phyloP scores from a whole-genome alignment of 805 yeast species.

The Candida oleophila region DNA sequence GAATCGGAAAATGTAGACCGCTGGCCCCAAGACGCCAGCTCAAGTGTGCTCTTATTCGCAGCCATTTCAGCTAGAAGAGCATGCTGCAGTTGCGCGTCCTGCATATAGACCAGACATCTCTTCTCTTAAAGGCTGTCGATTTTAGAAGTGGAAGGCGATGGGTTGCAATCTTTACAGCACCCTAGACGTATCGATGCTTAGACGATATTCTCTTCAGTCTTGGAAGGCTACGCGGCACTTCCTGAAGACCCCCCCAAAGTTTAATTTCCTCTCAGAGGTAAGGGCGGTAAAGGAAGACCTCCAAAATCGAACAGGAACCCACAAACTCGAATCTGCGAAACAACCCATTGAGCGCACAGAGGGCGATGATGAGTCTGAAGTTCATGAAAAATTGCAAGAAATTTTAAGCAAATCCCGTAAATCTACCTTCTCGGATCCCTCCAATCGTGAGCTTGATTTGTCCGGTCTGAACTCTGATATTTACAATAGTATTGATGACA shows the following conservation, averaged over 20 bases:
- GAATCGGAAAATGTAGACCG: no score
- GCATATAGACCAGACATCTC: constrained; percentile 1
- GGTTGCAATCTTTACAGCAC: not conserved
- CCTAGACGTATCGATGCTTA: not conserved
- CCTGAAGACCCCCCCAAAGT: not conserved
- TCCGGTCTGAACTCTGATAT: constrained; percentile 7
- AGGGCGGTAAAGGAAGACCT: not conserved
- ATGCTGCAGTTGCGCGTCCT: no score
- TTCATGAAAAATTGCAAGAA: not conserved
- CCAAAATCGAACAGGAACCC: not conserved
- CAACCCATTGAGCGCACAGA: not conserved
- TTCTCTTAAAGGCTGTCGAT: not conserved
- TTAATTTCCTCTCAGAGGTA: not conserved
- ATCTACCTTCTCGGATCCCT: not conserved
- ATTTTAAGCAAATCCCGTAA: not conserved
- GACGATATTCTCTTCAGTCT: not conserved
- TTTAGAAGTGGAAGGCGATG: not conserved
- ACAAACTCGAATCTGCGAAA: not conserved
- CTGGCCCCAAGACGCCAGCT: no score
- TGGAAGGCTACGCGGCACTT: not conserved
- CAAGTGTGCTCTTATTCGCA: not conserved
- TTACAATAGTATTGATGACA: constrained; percentile 15
- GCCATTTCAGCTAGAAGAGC: not conserved
- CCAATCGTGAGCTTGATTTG: constrained; percentile 1
- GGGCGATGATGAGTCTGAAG: not conserved